phyloP scores from a whole-genome alignment of 768 basidiomycete genomes.

The Lentinula boryana region DNA sequence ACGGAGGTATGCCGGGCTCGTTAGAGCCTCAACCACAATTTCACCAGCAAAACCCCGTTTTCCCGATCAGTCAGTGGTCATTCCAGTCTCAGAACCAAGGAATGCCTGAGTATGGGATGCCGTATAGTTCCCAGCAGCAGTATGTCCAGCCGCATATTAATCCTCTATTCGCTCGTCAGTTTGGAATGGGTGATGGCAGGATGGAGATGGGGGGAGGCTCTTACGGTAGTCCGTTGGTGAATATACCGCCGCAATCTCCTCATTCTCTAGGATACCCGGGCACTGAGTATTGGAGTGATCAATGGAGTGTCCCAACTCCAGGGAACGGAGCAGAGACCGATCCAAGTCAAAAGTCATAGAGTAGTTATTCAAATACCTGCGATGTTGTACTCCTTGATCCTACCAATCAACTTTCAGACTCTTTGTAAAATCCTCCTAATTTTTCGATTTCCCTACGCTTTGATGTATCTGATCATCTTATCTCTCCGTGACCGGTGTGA shows the following conservation, averaged over 20 bases:
- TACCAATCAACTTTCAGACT: not conserved
- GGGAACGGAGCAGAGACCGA: slow-evolving; percentile 10
- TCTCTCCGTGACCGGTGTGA: too few relatives aligned
- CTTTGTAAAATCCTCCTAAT: too few relatives aligned
- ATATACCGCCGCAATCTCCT: not conserved
- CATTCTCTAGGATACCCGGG: not conserved
- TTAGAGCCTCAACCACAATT: not conserved
- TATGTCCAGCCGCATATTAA: slow-evolving; percentile 80
- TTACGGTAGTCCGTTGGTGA: not conserved
- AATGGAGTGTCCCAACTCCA: slow-evolving; percentile 28
- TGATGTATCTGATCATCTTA: too few relatives aligned
- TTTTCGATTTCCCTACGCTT: too few relatives aligned
- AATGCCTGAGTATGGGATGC: not conserved
- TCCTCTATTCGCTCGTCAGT: slow-evolving; percentile 66
- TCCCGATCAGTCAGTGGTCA: slow-evolving; percentile 3
- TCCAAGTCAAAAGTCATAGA: not conserved
- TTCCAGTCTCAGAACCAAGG: not conserved
- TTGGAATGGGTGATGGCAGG: slow-evolving; percentile 36
- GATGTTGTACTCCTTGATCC: not conserved
- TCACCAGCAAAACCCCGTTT: not conserved
- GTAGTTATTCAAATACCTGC: not conserved
- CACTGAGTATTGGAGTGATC: slow-evolving; percentile 24
- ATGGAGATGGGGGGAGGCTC: not conserved
- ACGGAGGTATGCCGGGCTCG: not conserved
- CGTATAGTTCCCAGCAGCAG: slow-evolving; percentile 10